These are phyloP conservation scores for Hypoxylon rubiginosum DNA, from an alignment of 2,329 filamentous ascomycete species.

Conservation along the genomic window DNA sequence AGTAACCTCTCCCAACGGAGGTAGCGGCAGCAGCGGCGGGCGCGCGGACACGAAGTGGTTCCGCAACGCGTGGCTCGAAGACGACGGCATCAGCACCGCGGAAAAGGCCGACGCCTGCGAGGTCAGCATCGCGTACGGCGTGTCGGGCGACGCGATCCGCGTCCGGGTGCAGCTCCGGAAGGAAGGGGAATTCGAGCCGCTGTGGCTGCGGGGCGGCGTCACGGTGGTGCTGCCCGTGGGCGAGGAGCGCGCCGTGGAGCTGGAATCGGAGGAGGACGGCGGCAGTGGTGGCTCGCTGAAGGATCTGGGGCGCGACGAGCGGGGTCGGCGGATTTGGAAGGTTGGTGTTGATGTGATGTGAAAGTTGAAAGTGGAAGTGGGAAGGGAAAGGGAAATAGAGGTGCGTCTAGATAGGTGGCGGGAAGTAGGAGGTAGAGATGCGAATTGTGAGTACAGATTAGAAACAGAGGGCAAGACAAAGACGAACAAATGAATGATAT, in stretches of 20 bases:
- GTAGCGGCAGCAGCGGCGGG: background rate
- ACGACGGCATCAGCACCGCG: constrained; percentile 49
- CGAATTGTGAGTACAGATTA: too few species aligned
- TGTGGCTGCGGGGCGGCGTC: constrained; percentile 48
- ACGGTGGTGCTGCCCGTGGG: constrained; percentile 50
- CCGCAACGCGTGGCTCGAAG: constrained; percentile 50
- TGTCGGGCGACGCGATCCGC: constrained; percentile 33
- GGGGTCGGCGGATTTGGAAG: constrained; percentile 42
- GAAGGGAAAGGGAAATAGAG: background rate
- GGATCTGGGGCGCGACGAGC: constrained; percentile 41
- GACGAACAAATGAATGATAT: too few species aligned
- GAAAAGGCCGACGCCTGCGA: constrained; percentile 46
- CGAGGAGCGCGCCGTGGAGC: constrained; percentile 49
- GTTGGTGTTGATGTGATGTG: constrained; percentile 17
- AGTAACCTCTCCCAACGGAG: too few species aligned
- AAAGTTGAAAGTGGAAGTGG: background rate
- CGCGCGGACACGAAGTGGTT: constrained; percentile 36
- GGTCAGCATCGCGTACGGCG: constrained; percentile 43
- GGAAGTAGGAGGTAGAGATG: too few species aligned
- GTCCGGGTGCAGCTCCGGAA: constrained; percentile 38
- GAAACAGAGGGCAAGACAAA: too few species aligned
- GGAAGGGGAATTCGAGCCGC: constrained; percentile 46
- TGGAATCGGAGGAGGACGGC: constrained; percentile 28
- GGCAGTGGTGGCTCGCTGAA: constrained; percentile 1
- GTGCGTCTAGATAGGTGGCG: too few species aligned